Percentiles rank a stretch among this genome's conserved stretches.
These are phyloP conservation scores for Cladophialophora immunda DNA, from an alignment of 2,329 filamentous ascomycete genomes.

Conservation along the genomic window DNA sequence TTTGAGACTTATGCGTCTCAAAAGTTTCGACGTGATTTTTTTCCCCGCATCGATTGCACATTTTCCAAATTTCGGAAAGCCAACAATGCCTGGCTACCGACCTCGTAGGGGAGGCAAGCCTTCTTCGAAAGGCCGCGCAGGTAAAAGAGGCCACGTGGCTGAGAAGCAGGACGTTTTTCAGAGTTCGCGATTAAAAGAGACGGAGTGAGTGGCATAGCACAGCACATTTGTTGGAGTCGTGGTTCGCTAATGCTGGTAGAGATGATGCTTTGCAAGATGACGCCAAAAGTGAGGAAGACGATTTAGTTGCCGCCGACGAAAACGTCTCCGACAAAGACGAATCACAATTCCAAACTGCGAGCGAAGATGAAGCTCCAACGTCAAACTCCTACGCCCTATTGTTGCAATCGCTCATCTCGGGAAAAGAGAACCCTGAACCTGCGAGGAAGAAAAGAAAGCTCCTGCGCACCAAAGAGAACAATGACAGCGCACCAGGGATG, in stretches of 20 bases:
- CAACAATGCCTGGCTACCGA: constrained; percentile 29
- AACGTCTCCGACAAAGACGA: background rate
- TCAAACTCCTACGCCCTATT: constrained; percentile 63
- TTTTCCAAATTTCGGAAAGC: background rate
- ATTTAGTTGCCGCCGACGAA: constrained; percentile 8
- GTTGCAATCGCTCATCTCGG: constrained; percentile 62
- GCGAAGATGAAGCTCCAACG: constrained; percentile 33
- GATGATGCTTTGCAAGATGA: constrained; percentile 23
- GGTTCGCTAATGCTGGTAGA: constrained; percentile 27
- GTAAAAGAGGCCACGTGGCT: constrained; percentile 38
- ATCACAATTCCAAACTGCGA: constrained; percentile 18
- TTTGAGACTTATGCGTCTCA: background rate
- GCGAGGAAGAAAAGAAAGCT: constrained; percentile 64
- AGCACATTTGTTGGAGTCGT: background rate
- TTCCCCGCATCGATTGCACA: constrained; percentile 15
- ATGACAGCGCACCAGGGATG: background rate
- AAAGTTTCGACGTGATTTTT: constrained; percentile 10
- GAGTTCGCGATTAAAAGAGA: constrained; percentile 50
- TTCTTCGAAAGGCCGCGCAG: constrained; percentile 45
- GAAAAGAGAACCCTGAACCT: constrained; percentile 52
- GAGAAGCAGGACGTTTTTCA: constrained; percentile 46
- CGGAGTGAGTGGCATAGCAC: constrained; percentile 45
- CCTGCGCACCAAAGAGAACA: constrained; percentile 44
- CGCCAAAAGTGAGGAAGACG: constrained; percentile 15
- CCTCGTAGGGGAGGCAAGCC: constrained; percentile 40